Evolutionary conservation across 441 rosid genomes (phyloP), one percentile per base, ranked within the genome.

Genomic region (Dalechampia spathulata): DNA sequence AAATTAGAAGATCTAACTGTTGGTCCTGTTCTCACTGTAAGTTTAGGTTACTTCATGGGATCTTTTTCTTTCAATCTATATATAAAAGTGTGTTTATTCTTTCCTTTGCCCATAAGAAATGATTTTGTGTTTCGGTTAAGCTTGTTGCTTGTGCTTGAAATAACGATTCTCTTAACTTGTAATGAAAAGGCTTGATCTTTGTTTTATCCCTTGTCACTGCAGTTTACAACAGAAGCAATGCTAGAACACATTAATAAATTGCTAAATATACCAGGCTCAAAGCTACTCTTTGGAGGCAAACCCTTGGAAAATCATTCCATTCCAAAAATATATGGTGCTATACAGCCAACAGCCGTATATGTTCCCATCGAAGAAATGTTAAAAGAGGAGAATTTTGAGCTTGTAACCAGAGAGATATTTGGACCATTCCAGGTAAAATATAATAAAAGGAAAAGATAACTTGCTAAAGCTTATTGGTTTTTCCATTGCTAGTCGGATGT

Each of bases 21-120:
- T 59, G 97, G 99, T 47, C 99, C 99, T 17, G 88, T 93, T 66
- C 93, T 93, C 52, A 93, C 95, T n/a, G 99, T 93, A 78, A 80
- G 95, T 30, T 30, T 30, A 37, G 11, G 2, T 5, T 30, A 25
- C 32, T 30, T 32, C 10, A 30, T 19, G 2, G 51, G 28, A 65
- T 15, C 7, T 3, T 16, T 1, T 44, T 46, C 7, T 30, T 7
- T 16, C 17, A 19, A 11, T 39, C 19, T 1, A 12, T 19, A 17
- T 5, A 4, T 15, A 19, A 2, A 19, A 26, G 52, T 58, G 7
- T 20, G 2, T 44, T 25, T 30, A n/a, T 2, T 30, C 16, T 20
- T 57, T 34, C 11, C 11, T 30, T 65, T 13, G 4, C 42, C 23
- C 3, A 0, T 7, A 28, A 34, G 40, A 7, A 25, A 39, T 48